Percentiles rank a stretch among this genome's conserved stretches.
Evolutionary conservation across 2,329 filamentous ascomycete genomes (phyloP).

Genomic region (Microthyrium microscopicum): DNA sequence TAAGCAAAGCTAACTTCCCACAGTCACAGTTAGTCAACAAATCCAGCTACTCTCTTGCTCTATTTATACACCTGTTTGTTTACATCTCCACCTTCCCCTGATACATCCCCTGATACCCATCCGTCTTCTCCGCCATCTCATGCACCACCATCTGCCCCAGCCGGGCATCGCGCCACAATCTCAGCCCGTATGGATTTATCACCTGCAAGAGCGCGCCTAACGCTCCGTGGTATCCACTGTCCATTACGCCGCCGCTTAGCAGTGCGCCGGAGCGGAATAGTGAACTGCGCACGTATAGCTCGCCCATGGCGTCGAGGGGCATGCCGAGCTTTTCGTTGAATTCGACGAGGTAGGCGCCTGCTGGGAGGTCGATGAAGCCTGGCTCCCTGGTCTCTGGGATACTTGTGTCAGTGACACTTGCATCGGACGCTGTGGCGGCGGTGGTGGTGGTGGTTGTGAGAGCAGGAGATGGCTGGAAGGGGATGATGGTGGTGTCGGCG

Average conservation of each 20-base stretch:
- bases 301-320: slow-evolving; percentile 24
- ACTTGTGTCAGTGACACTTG: not conserved
- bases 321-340: slow-evolving; percentile 26
- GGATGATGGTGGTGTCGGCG: slow-evolving; percentile 1
- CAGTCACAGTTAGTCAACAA: too few species aligned
- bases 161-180: slow-evolving; percentile 18
- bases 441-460: not conserved
- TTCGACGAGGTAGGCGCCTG: slow-evolving; percentile 22
- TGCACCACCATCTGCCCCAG: slow-evolving; percentile 26
- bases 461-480: not conserved
- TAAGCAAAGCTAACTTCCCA: too few species aligned
- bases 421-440: not conserved
- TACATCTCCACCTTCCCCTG: slow-evolving; percentile 12
- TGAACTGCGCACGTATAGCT: slow-evolving; percentile 22
- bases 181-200: slow-evolving; percentile 19
- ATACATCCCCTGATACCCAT: slow-evolving; percentile 24
- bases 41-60: too few species aligned
- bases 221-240: slow-evolving; percentile 26
- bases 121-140: slow-evolving; percentile 19
- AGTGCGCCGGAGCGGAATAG: slow-evolving; percentile 24
- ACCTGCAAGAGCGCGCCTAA: slow-evolving; percentile 24
- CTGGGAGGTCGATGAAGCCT: not conserved
- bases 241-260: slow-evolving; percentile 24
- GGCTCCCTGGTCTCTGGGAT: not conserved
- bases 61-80: too few species aligned